Base-by-base conservation (phyloP, 441 rosid species). In the Populus hybrid region DNA sequence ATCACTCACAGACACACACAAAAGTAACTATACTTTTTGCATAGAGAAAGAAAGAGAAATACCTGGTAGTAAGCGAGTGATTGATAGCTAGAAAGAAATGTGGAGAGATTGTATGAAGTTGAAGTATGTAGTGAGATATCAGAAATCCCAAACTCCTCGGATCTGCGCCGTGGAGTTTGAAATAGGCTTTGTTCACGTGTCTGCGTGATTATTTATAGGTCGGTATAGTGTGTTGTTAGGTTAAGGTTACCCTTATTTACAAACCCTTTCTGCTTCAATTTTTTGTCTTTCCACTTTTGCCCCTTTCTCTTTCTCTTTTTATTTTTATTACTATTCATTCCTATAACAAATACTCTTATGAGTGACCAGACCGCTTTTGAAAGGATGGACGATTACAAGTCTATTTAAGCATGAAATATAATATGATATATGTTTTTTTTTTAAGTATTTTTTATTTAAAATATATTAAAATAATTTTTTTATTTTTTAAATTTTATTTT, bases 141-240 rank as follows among this genome's bases (percentile, higher is more conserved):
- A 78, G 76, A 84, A 84, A 84, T 69, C 81, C 88, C 85, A 88
- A 90, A 91, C 97, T 91, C 97, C 92, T 89, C 89, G 91, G 94
- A 93, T 91, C 94, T 89, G 88, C 86, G 89, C 93, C 94, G 92
- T 87, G 91, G 94, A 90, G 97, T 88, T 85, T 86, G 79, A 72
- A 69, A 72, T 73, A 42, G 73, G 64, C 65, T 61, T 9, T 9
- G 7, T 23, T 61, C 1, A 21, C 10, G 65, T 61, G 65, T 21
- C 56, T 45, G 73, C 24, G 9, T 20, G 68, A 5, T 20, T 29
- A 72, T 81, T 78, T 77, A 72, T 76, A 76, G 65, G 65, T 61
- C 11, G 6, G 65, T 21, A 76, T 14, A 64, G 2, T 29, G 71
- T 35, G 36, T 10, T 74, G 21, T 74, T 76, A 79, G 79, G 82